Base-by-base conservation (phyloP, 345 rosid genomes). In the Pugionium dolabratum region DNA sequence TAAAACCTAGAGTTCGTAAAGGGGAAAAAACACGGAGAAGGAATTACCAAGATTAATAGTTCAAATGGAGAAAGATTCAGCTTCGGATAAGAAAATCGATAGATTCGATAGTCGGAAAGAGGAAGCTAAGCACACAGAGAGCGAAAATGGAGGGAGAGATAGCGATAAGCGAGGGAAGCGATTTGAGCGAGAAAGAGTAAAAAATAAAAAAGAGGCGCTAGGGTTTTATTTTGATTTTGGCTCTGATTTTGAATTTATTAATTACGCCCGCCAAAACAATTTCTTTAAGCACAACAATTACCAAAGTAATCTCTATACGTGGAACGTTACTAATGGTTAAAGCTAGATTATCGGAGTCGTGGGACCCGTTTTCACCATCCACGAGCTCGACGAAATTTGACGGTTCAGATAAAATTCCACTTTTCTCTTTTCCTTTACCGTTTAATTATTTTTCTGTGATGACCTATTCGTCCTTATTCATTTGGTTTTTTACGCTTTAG, bases 261-360 rank as follows among this genome's bases (percentile, higher is more conserved):
- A 67, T 45, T 55, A 62, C 79, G 89, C 89, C 89, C 96, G 96
- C 96, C 94, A 89, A 86, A 50, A 67, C 73, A 42, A 26, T 59
- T 64, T 58, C 55, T 2, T 28, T 28, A 59, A 66, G 45, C 54
- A 51, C 50, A 10, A 44, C 64, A 40, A 54, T 40, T 54, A 29
- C 67, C 51, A 25, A 60, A 52, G 62, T 8, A 31, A 64, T 49
- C 7, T 3, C 53, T 2, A 1, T 1, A 78, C 90, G 84, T 83
- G 94, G 80, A 62, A 40, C 6, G 5, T 18, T 59, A 2, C 59
- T 1, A 67, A 29, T 81, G 78, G 86, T 29, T 54, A 0, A 4
- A 0, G 8, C 32, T 28, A 1, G 0, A 42, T 60, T 44, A 51
- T 31, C 33, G 69, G 40, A 27, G 41, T 27, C 18, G 42, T 9